A percentile compares a stretch with the other conserved stretches of the same genome.
These are phyloP conservation scores for Pleurotus tuoliensis DNA, from an alignment of 768 basidiomycete species.

Conservation along the genomic window DNA sequence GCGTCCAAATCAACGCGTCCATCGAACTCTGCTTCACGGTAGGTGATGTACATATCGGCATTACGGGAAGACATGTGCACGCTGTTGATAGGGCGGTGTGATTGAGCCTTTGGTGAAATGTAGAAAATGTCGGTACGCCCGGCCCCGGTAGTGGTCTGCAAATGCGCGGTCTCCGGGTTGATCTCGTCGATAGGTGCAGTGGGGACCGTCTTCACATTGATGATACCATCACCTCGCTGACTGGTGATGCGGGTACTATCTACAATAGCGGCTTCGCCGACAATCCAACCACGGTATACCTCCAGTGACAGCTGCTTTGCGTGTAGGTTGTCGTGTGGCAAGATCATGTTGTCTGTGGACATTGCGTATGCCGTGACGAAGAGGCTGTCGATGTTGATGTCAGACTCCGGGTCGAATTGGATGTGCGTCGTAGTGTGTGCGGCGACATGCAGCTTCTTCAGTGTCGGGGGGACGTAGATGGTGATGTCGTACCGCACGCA, in stretches of 20 bases:
- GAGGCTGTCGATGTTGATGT: constrained; percentile 39
- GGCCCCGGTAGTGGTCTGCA: constrained; percentile 49
- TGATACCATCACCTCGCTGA: constrained; percentile 45
- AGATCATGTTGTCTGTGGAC: constrained; percentile 40
- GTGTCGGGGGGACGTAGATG: constrained; percentile 43
- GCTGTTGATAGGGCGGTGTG: constrained; percentile 44
- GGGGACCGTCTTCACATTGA: constrained; percentile 47
- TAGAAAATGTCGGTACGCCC: constrained; percentile 51
- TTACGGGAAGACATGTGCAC: constrained; percentile 45
- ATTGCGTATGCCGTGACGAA: constrained; percentile 38
- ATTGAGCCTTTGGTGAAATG: constrained; percentile 30
- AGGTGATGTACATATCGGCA: constrained; percentile 54
- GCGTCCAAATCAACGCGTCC: constrained; percentile 44
- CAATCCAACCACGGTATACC: constrained; percentile 53
- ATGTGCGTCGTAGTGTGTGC: constrained; percentile 44
- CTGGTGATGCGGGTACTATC: constrained; percentile 38
- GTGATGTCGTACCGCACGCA: constrained; percentile 57
- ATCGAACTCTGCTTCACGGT: constrained; percentile 45
- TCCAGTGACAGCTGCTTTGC: constrained; percentile 39
- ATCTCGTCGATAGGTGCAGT: constrained; percentile 25
- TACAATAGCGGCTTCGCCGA: constrained; percentile 50
- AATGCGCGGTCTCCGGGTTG: constrained; percentile 28
- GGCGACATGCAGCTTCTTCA: constrained; percentile 44
- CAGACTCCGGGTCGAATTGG: constrained; percentile 41
- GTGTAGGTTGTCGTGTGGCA: constrained; percentile 37